A percentile compares a stretch with the other conserved stretches of the same genome.
These are phyloP conservation scores for Triticum monococcum DNA, from an alignment of 176 grass and related monocot species.

Conservation along the genomic window DNA sequence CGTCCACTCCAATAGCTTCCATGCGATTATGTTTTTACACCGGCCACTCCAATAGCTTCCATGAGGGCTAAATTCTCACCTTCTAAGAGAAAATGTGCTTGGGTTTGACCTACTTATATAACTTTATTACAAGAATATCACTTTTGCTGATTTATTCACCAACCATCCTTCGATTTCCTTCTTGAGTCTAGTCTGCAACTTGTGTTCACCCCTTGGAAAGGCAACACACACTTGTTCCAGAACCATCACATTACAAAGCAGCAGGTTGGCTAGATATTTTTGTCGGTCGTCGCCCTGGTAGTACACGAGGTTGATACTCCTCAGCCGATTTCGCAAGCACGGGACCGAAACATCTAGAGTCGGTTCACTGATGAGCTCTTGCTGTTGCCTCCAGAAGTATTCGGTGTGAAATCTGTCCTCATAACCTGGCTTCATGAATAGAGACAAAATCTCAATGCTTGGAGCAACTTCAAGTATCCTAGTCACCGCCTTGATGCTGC, in stretches of 20 bases:
- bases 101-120: no score
- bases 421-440: background rate
- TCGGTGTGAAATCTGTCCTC: no score
- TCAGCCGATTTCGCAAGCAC: background rate
- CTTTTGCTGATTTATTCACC: background rate
- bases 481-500: background rate
- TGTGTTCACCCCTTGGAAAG: background rate
- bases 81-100: no score
- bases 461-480: background rate
- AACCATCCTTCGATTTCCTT: background rate
- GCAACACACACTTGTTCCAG: background rate
- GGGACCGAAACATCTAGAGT: no score
- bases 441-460: background rate
- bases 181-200: background rate
- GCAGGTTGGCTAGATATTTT: background rate
- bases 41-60: no score
- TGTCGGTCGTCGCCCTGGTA: background rate
- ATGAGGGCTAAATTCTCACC: no score
- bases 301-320: conserved; percentile 4
- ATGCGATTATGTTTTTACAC: no score
- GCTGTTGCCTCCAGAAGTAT: no score
- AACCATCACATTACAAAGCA: background rate
- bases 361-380: background rate
- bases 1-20: no score
- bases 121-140: background rate